A percentile compares a stretch with the other conserved stretches of the same genome.
These are phyloP conservation scores for Zopfia rhizophila DNA, from an alignment of 2,329 filamentous ascomycete species.

Conservation along the genomic window DNA sequence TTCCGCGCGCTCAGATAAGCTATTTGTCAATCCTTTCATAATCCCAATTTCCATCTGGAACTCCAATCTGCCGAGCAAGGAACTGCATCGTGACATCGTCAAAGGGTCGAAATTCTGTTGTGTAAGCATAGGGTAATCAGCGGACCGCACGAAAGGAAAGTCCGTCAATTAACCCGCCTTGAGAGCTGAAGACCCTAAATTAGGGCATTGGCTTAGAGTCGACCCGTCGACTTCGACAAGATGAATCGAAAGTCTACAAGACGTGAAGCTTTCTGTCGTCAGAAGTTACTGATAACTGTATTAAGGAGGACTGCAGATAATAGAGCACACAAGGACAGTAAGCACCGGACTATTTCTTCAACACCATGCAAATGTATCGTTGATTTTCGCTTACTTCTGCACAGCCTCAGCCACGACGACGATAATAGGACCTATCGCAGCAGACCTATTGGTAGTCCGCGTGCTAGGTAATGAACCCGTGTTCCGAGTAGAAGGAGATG, in stretches of 20 bases:
- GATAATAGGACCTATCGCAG: constrained; percentile 18
- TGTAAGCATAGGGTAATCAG: constrained; percentile 44
- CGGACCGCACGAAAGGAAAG: constrained; percentile 14
- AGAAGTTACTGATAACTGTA: constrained; percentile 18
- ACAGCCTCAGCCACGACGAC: constrained; percentile 27
- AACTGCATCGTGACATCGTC: constrained; percentile 13
- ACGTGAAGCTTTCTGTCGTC: constrained; percentile 4
- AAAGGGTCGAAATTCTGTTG: constrained; percentile 19
- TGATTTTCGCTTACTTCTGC: constrained; percentile 21
- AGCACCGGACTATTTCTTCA: constrained; percentile 15
- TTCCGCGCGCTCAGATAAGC: constrained; percentile 25
- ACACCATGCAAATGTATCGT: constrained; percentile 4
- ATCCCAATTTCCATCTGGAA: constrained; percentile 17
- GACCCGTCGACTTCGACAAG: too few relatives aligned
- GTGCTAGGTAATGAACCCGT: constrained; percentile 13
- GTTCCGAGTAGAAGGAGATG: constrained; percentile 20
- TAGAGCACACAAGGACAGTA: constrained; percentile 17
- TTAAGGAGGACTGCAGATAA: constrained; percentile 9
- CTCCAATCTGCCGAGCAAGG: constrained; percentile 8
- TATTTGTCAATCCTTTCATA: constrained; percentile 29
- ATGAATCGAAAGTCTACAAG: too few relatives aligned
- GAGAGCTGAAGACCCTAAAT: constrained; percentile 31
- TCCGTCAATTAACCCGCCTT: constrained; percentile 37
- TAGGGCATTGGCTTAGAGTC: constrained; percentile 23
- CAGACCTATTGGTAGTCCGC: constrained; percentile 19